phyloP scores from a whole-genome alignment of 1,139 yeast genomes.

The Saccharomyces pastorianus region DNA sequence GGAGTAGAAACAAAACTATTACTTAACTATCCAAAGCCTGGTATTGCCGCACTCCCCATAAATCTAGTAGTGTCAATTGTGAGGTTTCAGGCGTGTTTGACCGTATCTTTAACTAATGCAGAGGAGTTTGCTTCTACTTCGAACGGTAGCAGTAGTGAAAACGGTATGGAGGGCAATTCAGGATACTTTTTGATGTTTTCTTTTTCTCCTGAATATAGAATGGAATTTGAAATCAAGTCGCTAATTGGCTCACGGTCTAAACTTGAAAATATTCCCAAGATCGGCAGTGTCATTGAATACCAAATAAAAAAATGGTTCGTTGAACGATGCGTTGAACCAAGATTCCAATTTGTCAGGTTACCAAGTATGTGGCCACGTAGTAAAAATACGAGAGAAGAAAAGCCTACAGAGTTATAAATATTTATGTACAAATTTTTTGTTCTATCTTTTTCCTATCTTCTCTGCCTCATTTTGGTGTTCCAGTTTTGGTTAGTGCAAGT shows the following conservation, averaged over 20 bases:
- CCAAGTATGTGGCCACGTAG: slow-evolving; percentile 90
- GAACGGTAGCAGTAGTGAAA: slow-evolving; percentile 29
- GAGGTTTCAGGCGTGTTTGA: slow-evolving; percentile 85
- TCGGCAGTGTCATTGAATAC: slow-evolving; percentile 75
- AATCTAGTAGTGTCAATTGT: slow-evolving; percentile 80
- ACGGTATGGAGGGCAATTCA: slow-evolving; percentile 21
- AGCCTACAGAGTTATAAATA: slow-evolving; percentile 4
- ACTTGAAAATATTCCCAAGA: slow-evolving; percentile 86
- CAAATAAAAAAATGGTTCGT: slow-evolving; percentile 82
- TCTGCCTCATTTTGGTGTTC: background rate
- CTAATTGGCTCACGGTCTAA: slow-evolving; percentile 89
- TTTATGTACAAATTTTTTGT: background rate
- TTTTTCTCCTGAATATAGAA: slow-evolving; percentile 80
- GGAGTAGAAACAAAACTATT: slow-evolving; percentile 81
- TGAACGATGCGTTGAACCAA: slow-evolving; percentile 88
- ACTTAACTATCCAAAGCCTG: slow-evolving; percentile 76
- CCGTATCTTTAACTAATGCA: slow-evolving; percentile 49
- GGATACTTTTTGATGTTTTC: slow-evolving; percentile 67
- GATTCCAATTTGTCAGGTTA: slow-evolving; percentile 72
- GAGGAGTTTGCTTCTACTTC: slow-evolving; percentile 44
- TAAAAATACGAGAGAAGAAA: slow-evolving; percentile 53
- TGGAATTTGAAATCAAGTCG: slow-evolving; percentile 80
- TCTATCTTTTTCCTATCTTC: background rate
- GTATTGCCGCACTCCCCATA: slow-evolving; percentile 80
- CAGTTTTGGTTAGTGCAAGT: background rate